Percentiles rank a stretch among this genome's conserved stretches.
phyloP scores from a whole-genome alignment of 2,329 filamentous ascomycete species.

The Exophiala oligosperma region DNA sequence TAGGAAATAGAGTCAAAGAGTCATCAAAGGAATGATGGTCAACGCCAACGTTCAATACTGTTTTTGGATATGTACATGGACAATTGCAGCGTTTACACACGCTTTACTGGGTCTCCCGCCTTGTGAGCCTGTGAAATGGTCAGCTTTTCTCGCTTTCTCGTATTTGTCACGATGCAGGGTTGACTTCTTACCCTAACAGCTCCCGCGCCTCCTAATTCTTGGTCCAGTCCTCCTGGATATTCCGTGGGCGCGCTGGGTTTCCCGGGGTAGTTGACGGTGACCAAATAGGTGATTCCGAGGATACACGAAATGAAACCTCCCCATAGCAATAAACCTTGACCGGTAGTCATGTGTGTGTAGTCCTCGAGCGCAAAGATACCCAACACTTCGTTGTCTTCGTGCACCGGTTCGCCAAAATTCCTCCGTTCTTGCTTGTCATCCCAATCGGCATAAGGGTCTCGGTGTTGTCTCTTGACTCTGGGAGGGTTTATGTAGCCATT shows the following conservation, averaged over 20 bases:
- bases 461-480: constrained; percentile 80
- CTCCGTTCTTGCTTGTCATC: constrained; percentile 97
- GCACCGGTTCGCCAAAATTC: constrained; percentile 93
- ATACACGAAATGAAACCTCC: constrained; percentile 66
- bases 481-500: constrained; percentile 51
- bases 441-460: constrained; percentile 91
- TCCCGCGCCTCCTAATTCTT: constrained; percentile 70
- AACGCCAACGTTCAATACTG: constrained; percentile 15
- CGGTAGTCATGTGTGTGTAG: constrained; percentile 79
- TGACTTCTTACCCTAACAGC: constrained; percentile 62
- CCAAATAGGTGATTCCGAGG: constrained; percentile 64
- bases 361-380: constrained; percentile 86
- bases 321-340: constrained; percentile 68
- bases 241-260: constrained; percentile 67
- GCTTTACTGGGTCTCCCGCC: constrained; percentile 15
- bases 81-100: not conserved
- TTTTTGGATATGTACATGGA: constrained; percentile 9
- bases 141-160: constrained; percentile 1
- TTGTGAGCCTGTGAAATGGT: constrained; percentile 15
- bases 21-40: too few species aligned
- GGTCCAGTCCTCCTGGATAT: constrained; percentile 68
- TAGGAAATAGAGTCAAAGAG: too few species aligned
- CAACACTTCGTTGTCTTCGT: constrained; percentile 93
- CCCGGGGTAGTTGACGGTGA: constrained; percentile 72
- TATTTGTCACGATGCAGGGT: not conserved